Evolutionary conservation across 2,329 filamentous ascomycete genomes (phyloP), one percentile per base, ranked within the genome.

Genomic region (Bipolaris cookei): DNA sequence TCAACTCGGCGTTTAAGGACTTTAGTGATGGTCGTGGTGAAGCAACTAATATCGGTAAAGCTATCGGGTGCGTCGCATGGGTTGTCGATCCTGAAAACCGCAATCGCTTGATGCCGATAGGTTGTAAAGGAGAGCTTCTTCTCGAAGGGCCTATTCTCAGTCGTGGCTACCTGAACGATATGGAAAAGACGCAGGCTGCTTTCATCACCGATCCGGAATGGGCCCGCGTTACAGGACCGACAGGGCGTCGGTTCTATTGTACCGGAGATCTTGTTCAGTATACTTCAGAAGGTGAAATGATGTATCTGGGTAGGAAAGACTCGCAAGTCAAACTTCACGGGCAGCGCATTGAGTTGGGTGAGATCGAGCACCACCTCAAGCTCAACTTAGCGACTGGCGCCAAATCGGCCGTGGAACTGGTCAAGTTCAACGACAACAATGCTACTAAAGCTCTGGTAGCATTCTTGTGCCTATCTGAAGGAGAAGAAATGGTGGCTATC

Each of bases 381-480:
- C 64, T 72, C 8, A 72, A 75, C 30, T 70, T 78, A 5, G 71
- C 76, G 4, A 44, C 65, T 3, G 67, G 71, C 10, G 74, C 74
- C 3, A 76, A 80, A 42, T 77, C 77, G 2, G 78, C 77, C 0
- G 79, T 80, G n/a, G 79, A 81, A 44, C 64, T 81, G 0, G 76
- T 74, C 32, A 69, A 67, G 35, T 68, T 72, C 44, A 43, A 59
- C 5, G 66, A 70, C 46, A 59, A 42, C 45, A 73, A 68, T 34
- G 48, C 54, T 8, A 70, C 61, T 1, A 71, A 72, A 28, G 67
- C 68, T 6, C 62, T 74, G 7, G 69, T 68, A 3, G 70, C 63
- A 11, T 74, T 75, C 48, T 53, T 75, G 10, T 73, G 67, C 34
- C 38, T 74, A 1, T 41, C 59, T 2, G 58, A 77, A 11, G 67